phyloP scores from a whole-genome alignment of 1,284 basidiomycete genomes.

The Trametes sp. region DNA sequence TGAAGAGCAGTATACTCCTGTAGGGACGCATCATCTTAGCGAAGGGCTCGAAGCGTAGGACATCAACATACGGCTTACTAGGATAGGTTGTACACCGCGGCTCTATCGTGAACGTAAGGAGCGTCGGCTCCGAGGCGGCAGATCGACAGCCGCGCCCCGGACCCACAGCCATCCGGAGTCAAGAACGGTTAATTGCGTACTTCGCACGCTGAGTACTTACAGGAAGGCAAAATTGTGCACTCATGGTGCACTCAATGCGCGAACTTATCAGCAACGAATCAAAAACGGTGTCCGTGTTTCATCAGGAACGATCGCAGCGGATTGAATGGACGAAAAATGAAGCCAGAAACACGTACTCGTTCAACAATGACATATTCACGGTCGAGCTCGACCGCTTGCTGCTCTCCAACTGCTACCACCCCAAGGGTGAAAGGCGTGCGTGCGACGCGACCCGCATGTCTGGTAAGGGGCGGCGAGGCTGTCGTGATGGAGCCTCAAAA shows the following conservation, averaged over 20 bases:
- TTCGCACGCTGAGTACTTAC: not conserved
- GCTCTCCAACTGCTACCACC: not conserved
- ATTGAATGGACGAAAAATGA: not conserved
- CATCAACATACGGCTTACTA: not conserved
- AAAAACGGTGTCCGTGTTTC: too few species aligned
- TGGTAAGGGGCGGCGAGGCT: not conserved
- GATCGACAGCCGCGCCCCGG: not conserved
- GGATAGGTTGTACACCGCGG: not conserved
- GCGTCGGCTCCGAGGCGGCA: slow-evolving; percentile 1
- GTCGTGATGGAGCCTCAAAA: not conserved
- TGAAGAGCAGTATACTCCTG: not conserved
- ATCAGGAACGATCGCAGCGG: not conserved
- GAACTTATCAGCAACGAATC: too few species aligned
- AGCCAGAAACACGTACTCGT: not conserved
- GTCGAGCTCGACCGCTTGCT: not conserved
- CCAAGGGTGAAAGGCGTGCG: slow-evolving; percentile 2
- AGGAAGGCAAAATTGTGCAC: not conserved
- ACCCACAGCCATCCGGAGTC: not conserved
- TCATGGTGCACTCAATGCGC: too few species aligned
- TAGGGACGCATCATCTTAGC: not conserved
- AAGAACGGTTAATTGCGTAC: not conserved
- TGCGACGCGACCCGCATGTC: not conserved
- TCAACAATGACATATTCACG: too few species aligned
- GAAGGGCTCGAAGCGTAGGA: too few species aligned
- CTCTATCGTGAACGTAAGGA: not conserved